Conservation (phyloP, 2,329 filamentous ascomycete species). For the Aspergillus tubingensis region DNA sequence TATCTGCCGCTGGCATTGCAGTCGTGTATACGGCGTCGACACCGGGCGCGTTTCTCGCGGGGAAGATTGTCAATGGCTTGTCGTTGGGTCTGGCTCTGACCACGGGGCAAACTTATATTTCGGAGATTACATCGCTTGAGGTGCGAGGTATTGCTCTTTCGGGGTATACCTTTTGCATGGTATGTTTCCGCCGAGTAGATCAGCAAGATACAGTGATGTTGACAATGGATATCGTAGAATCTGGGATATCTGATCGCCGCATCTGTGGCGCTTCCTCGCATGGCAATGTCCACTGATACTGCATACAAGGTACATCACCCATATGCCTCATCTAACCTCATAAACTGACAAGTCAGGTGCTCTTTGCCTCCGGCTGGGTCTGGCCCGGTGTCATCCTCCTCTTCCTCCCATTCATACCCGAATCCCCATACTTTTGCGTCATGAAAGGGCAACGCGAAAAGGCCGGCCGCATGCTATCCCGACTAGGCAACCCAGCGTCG, state of each 20-base stretch:
- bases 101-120: neutral
- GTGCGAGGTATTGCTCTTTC: constrained; percentile 2
- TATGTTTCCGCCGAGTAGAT: neutral
- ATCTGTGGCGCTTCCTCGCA: neutral
- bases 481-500: neutral
- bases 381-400: constrained; percentile 1
- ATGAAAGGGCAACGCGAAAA: neutral
- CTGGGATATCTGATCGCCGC: constrained; percentile 6
- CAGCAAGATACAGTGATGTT: too few relatives aligned
- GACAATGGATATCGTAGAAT: neutral
- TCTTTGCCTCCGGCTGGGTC: constrained; percentile 9
- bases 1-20: constrained; percentile 1
- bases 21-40: constrained; percentile 2
- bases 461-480: neutral
- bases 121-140: neutral
- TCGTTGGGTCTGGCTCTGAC: neutral
- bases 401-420: neutral
- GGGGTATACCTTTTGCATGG: constrained; percentile 5
- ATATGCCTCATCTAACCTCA: too few relatives aligned
- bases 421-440: constrained; percentile 1
- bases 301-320: constrained; percentile 10
- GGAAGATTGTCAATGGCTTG: constrained; percentile 6
- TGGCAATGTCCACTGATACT: neutral
- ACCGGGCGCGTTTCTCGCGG: neutral
- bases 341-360: neutral